Conservation (phyloP, 495 filamentous ascomycete species). For the Astrothelium subdiscretum region DNA sequence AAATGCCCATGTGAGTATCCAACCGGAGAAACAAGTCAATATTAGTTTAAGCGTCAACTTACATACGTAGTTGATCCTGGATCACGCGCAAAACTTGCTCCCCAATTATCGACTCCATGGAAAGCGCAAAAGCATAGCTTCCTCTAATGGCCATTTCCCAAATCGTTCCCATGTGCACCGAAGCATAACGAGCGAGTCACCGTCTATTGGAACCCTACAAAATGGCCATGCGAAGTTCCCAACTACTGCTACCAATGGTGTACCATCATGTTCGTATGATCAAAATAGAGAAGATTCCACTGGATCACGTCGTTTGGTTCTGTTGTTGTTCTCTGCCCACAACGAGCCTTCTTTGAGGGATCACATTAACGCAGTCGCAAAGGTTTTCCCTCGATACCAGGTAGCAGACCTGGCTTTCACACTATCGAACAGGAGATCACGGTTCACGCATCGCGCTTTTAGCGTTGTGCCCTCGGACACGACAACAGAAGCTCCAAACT, state of each 20-base stretch:
- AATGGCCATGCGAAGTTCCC: background rate
- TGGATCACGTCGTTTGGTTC: background rate
- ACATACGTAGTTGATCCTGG: background rate
- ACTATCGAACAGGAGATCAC: background rate
- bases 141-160: background rate
- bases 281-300: background rate
- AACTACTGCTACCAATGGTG: background rate
- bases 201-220: background rate
- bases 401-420: background rate
- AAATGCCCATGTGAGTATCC: conserved; percentile 38
- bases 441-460: background rate
- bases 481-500: background rate
- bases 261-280: background rate
- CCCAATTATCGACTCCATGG: background rate
- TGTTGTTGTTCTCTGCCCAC: background rate
- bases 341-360: background rate
- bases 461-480: background rate
- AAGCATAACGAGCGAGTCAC: background rate
- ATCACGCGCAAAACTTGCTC: background rate
- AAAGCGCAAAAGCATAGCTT: background rate
- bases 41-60: background rate
- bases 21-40: conserved; percentile 4
- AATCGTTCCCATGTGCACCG: background rate
- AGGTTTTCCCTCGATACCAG: background rate
- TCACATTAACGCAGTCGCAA: background rate